Evolutionary conservation across 768 basidiomycete species (phyloP), one percentile per base, ranked within the genome.

Genomic region (Kwoniella pini): DNA sequence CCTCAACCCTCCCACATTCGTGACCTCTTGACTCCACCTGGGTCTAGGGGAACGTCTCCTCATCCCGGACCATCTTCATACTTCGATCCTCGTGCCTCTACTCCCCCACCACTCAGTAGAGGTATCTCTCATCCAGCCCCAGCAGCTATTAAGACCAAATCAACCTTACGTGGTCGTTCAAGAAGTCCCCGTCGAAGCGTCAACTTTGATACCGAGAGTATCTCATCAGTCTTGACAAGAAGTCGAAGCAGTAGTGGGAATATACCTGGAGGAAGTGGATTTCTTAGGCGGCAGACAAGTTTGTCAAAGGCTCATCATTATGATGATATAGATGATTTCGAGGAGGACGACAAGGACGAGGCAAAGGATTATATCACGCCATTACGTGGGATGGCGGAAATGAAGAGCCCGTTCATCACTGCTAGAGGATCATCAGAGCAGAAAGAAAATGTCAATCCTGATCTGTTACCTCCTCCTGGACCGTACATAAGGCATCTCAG

Each of bases 401-500:
- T 42, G 28, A 40, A 43, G 21, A 51, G 21, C 26, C 31, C 43
- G 4, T 24, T 49, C 6, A 39, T 61, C 31, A 49, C 44, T 6
- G 27, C 52, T 21, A 53, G 42, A 19, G 51, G 36, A 1, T 11
- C 54, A 4, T 57, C 66, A 22, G 62, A 64, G 21, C 50, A 36
- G 19, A 52, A 53, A 42, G 38, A 54, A 17, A 64, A 66, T 43
- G 63, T 57, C 30, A 66, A 68, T 44, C 62, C 69, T 19, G 72
- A 74, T 17, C 50, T 74, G 4, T 39, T 74, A 17, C 88, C 54
- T 83, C 86, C 55, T 86, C 90, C 28, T 87, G 89, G 61, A 33
- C 74, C 80, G 6, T 89, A 88, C 72, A 87, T 96, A 33, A 87
- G 85, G 38, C 88, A 91, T 77, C 80, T 99, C 13, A 91, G 91